Percentiles rank a stretch among this genome's conserved stretches.
phyloP scores from a whole-genome alignment of 768 basidiomycete genomes.

The Hydnomerulius pinastri region DNA sequence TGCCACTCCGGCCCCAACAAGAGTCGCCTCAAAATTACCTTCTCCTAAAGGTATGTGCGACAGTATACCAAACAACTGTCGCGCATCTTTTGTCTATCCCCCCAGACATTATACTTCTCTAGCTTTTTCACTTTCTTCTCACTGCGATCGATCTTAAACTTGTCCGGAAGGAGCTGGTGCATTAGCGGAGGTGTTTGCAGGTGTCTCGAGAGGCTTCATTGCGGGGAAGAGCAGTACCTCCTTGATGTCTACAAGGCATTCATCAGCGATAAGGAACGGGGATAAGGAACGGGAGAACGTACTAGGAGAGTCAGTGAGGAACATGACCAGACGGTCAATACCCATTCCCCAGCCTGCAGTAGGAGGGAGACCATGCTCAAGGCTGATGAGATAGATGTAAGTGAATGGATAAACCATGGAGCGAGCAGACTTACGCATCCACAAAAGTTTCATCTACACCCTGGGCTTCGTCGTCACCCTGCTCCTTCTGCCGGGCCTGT shows the following conservation, averaged over 20 bases:
- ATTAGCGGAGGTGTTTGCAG: conserved; percentile 36
- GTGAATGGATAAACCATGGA: background rate
- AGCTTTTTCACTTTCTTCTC: too few relatives aligned
- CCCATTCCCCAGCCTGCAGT: conserved; percentile 98
- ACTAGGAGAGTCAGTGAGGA: conserved; percentile 96
- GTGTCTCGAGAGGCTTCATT: conserved; percentile 81
- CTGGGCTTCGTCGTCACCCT: conserved; percentile 98
- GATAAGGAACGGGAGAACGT: conserved; percentile 28
- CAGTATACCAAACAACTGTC: too few relatives aligned
- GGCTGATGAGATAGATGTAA: conserved; percentile 43
- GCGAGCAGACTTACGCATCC: conserved; percentile 68
- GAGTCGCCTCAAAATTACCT: too few relatives aligned
- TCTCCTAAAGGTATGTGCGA: too few relatives aligned
- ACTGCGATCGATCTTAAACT: conserved; percentile 12
- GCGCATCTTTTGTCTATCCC: too few relatives aligned
- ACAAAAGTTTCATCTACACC: conserved; percentile 95
- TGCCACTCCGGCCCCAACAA: too few relatives aligned
- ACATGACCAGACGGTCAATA: conserved; percentile 97
- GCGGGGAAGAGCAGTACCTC: conserved; percentile 96
- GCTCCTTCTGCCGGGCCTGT: conserved; percentile 87
- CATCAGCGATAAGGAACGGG: conserved; percentile 4
- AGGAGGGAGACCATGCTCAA: conserved; percentile 96
- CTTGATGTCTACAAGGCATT: conserved; percentile 74
- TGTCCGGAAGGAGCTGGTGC: conserved; percentile 31
- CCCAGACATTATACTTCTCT: too few relatives aligned